Evolutionary conservation across 257 asterid species (phyloP).

Genomic region (Rhazya stricta): DNA sequence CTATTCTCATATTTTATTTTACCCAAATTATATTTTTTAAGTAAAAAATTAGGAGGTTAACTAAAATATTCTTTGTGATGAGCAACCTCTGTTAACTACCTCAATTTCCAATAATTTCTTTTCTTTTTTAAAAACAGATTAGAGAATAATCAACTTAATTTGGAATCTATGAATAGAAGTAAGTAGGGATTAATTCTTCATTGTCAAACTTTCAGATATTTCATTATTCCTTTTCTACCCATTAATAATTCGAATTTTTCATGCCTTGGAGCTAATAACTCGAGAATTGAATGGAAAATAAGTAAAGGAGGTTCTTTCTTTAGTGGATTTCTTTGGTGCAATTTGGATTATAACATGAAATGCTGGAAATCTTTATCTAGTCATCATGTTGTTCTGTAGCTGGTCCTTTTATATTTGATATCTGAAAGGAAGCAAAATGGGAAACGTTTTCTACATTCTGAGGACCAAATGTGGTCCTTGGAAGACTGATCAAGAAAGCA

Average conservation of each 20-base stretch:
- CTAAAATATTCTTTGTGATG: background rate
- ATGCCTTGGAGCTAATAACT: no score
- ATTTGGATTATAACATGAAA: background rate
- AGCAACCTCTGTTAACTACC: background rate
- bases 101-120: background rate
- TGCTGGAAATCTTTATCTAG: background rate
- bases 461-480: slow-evolving; percentile 1
- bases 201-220: background rate
- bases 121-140: background rate
- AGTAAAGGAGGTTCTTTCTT: no score
- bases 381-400: background rate
- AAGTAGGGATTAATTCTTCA: background rate
- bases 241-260: no score
- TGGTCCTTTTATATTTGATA: background rate
- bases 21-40: background rate
- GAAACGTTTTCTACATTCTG: background rate
- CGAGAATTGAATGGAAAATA: no score
- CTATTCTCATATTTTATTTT: slow-evolving; percentile 1
- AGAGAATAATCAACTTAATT: slow-evolving; percentile 10
- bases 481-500: background rate
- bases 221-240: background rate
- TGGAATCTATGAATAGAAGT: background rate
- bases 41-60: background rate
- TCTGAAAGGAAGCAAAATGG: background rate
- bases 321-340: background rate